phyloP scores from a whole-genome alignment of 192 early-diverging fungal species.

The Chytriomyces hyalinus region DNA sequence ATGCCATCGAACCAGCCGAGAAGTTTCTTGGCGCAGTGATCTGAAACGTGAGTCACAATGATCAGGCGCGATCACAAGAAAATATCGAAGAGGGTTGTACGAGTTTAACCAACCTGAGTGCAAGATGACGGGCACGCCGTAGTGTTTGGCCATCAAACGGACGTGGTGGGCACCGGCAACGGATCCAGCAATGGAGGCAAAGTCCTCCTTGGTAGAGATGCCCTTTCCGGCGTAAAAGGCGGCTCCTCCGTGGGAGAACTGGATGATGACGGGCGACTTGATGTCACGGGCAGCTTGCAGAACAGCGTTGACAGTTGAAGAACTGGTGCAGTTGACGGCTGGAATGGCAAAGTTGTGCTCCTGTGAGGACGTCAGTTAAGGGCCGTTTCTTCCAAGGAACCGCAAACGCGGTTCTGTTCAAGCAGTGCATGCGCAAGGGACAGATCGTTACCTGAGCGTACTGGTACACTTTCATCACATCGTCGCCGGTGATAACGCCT shows the following conservation, averaged over 20 bases:
- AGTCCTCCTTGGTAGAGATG: slow-evolving; percentile 83
- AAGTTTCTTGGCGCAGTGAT: slow-evolving; percentile 97
- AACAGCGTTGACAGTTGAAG: slow-evolving; percentile 88
- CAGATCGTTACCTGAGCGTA: slow-evolving; percentile 42
- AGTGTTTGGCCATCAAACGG: slow-evolving; percentile 79
- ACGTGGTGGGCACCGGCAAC: slow-evolving; percentile 90
- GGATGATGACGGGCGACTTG: slow-evolving; percentile 92
- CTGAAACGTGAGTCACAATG: slow-evolving; percentile 28
- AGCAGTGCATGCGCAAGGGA: no score
- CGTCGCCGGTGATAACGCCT: slow-evolving; percentile 93
- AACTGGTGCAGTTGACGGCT: slow-evolving; percentile 94
- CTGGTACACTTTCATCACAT: slow-evolving; percentile 71
- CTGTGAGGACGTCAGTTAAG: background rate
- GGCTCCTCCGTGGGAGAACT: slow-evolving; percentile 93
- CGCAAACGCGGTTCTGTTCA: no score
- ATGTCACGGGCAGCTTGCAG: slow-evolving; percentile 94
- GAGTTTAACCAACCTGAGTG: background rate
- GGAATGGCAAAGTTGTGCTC: slow-evolving; percentile 93
- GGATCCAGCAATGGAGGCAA: slow-evolving; percentile 87
- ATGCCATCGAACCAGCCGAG: slow-evolving; percentile 98
- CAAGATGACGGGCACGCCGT: slow-evolving; percentile 50
- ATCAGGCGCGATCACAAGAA: no score
- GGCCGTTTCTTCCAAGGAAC: no score
- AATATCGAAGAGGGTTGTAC: slow-evolving; percentile 33
- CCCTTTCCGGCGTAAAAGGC: slow-evolving; percentile 95